Base-by-base conservation (phyloP, 225 moss, liverwort and hornwort genomes). In the Asterella californica region DNA sequence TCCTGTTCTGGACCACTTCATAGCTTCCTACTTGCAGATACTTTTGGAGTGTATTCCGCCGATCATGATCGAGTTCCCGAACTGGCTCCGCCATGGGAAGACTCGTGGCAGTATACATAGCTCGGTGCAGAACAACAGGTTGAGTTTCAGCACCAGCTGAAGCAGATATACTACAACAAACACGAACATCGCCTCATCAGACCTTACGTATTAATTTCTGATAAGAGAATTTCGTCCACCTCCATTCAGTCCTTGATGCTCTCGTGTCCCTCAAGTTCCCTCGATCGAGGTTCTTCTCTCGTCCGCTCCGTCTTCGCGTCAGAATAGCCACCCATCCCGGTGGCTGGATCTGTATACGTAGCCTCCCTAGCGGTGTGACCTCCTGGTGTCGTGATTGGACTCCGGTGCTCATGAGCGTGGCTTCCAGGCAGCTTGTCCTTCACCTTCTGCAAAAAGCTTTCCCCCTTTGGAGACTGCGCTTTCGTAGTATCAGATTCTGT, bases 371-470 rank as follows among this genome's bases (percentile, higher is more conserved):
- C n/a, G n/a, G 55, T 55, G 55, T 3, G 22, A 9, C 15, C 55
- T 15, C 5, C 5, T 10, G 70, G 2, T 10, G 70, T 38, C 22
- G 22, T 42, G 8, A 21, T 24, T 27, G 70, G 2, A 22, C 46
- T 24, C 7, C 25, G 9, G 37, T 61, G 60, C 14, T 66, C 0
- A 18, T 10, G 15, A 71, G 46, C 9, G 25, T 71, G 70, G 0
- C 25, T 34, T 71, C 70, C 70, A 10, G 70, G 45, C 70, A 71
- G 25, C 46, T 71, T 71, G 10, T 71, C 70, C 70, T 71, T 71
- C 1, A 71, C 24, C 45, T 46, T 71, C 70, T 71, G 70, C 45
- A 71, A 25, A 25, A 71, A 45, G 24, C 70, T 37, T 36, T 68
- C 68, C 7, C 68, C 68, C 27, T 68, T 71, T 0, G 70, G 46